Evolutionary conservation across 345 rosid species (phyloP).

Genomic region (Lepidium didymum): DNA sequence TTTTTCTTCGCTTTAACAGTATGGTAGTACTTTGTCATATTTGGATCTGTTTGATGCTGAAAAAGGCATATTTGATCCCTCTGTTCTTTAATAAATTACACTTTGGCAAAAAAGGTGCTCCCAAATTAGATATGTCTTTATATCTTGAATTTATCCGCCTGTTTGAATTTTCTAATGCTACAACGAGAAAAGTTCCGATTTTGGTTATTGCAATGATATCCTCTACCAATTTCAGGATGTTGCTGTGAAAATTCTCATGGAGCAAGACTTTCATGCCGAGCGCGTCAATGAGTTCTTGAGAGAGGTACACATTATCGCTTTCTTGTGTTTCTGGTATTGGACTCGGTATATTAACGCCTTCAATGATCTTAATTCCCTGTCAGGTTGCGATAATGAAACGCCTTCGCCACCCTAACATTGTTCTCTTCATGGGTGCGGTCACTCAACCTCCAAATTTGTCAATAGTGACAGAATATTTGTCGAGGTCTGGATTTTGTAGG

Average conservation of each 20-base stretch:
- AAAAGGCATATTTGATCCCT: not conserved
- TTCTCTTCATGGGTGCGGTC: constrained; percentile 99
- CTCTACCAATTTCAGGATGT: constrained; percentile 61
- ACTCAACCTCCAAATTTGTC: constrained; percentile 95
- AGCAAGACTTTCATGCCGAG: constrained; percentile 90
- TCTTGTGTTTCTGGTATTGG: not conserved
- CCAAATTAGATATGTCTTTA: not conserved
- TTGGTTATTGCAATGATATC: not conserved
- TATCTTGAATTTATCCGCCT: not conserved
- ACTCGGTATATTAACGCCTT: not conserved
- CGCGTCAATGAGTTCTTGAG: constrained; percentile 85
- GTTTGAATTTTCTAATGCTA: not conserved
- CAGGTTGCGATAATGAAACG: constrained; percentile 99
- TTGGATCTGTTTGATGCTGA: not conserved
- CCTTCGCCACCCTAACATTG: constrained; percentile 96
- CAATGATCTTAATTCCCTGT: constrained; percentile 21
- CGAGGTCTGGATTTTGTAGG: constrained; percentile 49
- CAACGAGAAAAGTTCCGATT: not conserved
- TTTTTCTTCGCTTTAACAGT: not conserved
- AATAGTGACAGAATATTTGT: constrained; percentile 94
- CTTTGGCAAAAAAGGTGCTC: not conserved
- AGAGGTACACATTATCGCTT: constrained; percentile 51
- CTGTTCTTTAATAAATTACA: not conserved
- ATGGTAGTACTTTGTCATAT: not conserved
- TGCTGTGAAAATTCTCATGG: constrained; percentile 99